Evolutionary conservation across 2,329 filamentous ascomycete genomes (phyloP).

Genomic region (Stemphylium vesicarium): DNA sequence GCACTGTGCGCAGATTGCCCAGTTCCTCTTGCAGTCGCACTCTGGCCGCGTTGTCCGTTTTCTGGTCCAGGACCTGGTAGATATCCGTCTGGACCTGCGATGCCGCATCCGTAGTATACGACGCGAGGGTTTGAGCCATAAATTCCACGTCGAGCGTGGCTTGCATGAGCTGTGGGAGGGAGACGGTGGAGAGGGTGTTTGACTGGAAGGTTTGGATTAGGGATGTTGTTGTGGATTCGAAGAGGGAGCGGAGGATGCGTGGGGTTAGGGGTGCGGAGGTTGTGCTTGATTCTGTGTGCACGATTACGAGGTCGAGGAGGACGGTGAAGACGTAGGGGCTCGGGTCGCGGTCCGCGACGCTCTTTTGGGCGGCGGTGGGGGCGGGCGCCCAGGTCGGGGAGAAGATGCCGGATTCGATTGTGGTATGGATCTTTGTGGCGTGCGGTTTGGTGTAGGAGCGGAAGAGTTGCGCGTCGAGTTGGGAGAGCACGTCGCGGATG

Average conservation of each 20-base stretch:
- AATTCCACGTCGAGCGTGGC: slow-evolving; percentile 98
- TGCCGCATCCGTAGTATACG: slow-evolving; percentile 85
- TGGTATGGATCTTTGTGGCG: slow-evolving; percentile 61
- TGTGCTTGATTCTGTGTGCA: slow-evolving; percentile 75
- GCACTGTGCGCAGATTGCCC: slow-evolving; percentile 82
- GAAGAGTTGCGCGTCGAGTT: slow-evolving; percentile 92
- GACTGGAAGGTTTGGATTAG: slow-evolving; percentile 77
- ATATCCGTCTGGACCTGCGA: slow-evolving; percentile 85
- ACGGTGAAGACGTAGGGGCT: slow-evolving; percentile 88
- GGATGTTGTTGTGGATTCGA: slow-evolving; percentile 79
- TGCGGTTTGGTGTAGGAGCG: slow-evolving; percentile 83
- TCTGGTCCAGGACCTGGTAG: slow-evolving; percentile 86
- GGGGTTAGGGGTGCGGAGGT: slow-evolving; percentile 73
- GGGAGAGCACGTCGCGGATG: slow-evolving; percentile 85
- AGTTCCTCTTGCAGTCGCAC: slow-evolving; percentile 82
- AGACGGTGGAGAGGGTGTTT: slow-evolving; percentile 66
- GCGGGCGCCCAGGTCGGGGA: slow-evolving; percentile 73
- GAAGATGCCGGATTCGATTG: slow-evolving; percentile 75
- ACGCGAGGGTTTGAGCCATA: slow-evolving; percentile 87
- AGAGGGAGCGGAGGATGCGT: slow-evolving; percentile 83
- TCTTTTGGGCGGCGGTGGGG: slow-evolving; percentile 44
- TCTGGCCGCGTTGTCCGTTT: slow-evolving; percentile 87
- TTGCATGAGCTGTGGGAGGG: slow-evolving; percentile 86
- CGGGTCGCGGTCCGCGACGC: slow-evolving; percentile 69
- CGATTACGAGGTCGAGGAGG: slow-evolving; percentile 82